Evolutionary conservation across 768 basidiomycete species (phyloP).

Genomic region (Serendipita sp.): DNA sequence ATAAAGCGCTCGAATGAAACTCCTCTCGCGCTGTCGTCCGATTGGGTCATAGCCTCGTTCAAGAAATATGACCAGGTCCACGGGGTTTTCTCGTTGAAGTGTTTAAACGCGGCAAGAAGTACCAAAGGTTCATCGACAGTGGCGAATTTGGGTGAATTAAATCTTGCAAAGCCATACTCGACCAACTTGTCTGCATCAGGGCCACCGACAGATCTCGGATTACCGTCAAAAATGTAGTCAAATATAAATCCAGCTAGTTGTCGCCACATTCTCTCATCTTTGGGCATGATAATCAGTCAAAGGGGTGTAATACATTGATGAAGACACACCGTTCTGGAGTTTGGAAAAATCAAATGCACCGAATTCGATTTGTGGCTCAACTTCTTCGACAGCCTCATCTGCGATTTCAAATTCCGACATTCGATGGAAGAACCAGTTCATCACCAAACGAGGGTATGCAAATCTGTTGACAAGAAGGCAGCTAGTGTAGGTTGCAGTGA

Average conservation of each 20-base stretch:
- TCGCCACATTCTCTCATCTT: background rate
- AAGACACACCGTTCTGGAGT: background rate
- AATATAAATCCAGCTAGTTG: background rate
- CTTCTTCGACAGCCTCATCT: background rate
- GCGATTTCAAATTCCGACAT: background rate
- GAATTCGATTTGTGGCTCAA: background rate
- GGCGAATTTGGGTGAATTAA: background rate
- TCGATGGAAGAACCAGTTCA: background rate
- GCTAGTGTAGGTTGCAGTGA: background rate
- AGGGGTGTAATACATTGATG: background rate
- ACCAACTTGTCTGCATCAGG: background rate
- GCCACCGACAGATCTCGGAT: background rate
- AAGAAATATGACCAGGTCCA: background rate
- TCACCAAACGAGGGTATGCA: background rate
- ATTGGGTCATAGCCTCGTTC: background rate
- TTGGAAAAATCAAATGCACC: background rate
- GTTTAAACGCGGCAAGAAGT: background rate
- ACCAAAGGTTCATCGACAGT: background rate
- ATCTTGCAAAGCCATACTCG: background rate
- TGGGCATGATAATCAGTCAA: background rate
- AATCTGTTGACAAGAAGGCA: background rate
- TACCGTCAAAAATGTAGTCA: slow-evolving; percentile 1
- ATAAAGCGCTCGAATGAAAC: background rate
- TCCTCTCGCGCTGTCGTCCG: background rate
- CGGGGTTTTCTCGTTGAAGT: background rate